These are phyloP conservation scores for Cenococcum geophilum DNA, from an alignment of 495 filamentous ascomycete genomes.

Conservation along the genomic window DNA sequence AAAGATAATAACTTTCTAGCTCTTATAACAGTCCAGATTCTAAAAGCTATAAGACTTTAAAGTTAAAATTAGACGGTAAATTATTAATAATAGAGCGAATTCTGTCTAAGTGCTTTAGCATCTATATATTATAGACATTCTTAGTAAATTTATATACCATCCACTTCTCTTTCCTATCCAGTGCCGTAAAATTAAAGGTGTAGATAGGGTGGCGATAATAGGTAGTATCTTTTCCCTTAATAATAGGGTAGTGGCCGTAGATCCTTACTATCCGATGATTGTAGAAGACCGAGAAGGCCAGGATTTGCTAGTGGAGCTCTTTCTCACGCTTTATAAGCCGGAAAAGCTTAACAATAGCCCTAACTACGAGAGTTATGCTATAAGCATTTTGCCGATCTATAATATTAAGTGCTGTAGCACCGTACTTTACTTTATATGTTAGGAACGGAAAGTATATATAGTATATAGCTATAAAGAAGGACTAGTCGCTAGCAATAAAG, in stretches of 20 bases:
- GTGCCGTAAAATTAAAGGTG: slow-evolving; percentile 33
- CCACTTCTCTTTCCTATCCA: slow-evolving; percentile 37
- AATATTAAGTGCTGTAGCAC: slow-evolving; percentile 34
- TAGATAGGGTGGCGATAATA: slow-evolving; percentile 36
- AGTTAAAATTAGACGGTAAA: slow-evolving; percentile 18
- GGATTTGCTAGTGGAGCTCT: slow-evolving; percentile 40
- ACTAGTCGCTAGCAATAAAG: slow-evolving; percentile 5
- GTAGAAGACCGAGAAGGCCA: slow-evolving; percentile 47
- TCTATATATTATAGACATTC: slow-evolving; percentile 29
- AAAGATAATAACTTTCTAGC: neutral
- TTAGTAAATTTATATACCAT: slow-evolving; percentile 29
- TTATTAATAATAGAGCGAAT: slow-evolving; percentile 23
- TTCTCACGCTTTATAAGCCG: slow-evolving; percentile 33
- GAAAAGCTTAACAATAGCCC: slow-evolving; percentile 38
- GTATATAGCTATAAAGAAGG: slow-evolving; percentile 24
- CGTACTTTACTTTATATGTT: slow-evolving; percentile 39
- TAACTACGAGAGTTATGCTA: slow-evolving; percentile 35
- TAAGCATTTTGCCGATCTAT: slow-evolving; percentile 40
- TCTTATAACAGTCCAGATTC: neutral
- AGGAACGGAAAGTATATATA: slow-evolving; percentile 43
- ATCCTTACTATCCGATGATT: slow-evolving; percentile 39
- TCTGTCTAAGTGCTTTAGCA: slow-evolving; percentile 26
- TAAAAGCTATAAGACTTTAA: neutral
- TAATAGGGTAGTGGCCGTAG: slow-evolving; percentile 20
- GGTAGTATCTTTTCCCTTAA: slow-evolving; percentile 18